Percentiles rank a stretch among this genome's conserved stretches.
Conservation (phyloP, 2,329 filamentous ascomycete genomes). For the Aspergillus thermomutatus region DNA sequence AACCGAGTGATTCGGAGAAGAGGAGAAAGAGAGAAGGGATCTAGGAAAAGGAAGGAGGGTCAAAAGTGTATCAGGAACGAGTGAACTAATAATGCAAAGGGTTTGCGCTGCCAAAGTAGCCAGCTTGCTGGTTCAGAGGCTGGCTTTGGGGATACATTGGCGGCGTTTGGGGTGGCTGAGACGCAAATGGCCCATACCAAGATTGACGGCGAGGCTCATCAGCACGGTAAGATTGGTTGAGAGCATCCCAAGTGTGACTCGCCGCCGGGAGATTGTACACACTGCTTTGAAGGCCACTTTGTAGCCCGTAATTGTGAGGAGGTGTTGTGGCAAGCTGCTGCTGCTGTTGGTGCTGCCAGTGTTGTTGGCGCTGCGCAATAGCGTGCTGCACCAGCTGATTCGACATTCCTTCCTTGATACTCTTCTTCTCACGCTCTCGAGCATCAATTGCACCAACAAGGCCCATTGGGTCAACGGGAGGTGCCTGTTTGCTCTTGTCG, state of each 20-base stretch:
- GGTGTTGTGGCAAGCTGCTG: constrained; percentile 29
- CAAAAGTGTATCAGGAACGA: background rate
- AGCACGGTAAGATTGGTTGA: constrained; percentile 28
- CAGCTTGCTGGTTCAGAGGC: constrained; percentile 23
- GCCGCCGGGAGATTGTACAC: constrained; percentile 36
- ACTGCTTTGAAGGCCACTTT: constrained; percentile 12
- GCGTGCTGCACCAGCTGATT: constrained; percentile 71
- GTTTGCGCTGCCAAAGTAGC: constrained; percentile 22
- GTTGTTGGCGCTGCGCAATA: constrained; percentile 65
- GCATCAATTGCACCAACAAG: constrained; percentile 77
- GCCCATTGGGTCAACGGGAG: constrained; percentile 52
- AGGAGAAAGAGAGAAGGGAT: constrained; percentile 3
- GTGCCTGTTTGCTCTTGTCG: constrained; percentile 50
- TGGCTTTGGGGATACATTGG: constrained; percentile 27
- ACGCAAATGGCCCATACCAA: constrained; percentile 31
- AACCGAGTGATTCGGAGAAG: background rate
- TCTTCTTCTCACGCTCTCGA: constrained; percentile 72
- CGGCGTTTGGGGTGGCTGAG: constrained; percentile 20
- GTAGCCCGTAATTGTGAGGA: constrained; percentile 10
- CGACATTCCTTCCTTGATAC: constrained; percentile 66
- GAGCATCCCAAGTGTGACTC: constrained; percentile 36
- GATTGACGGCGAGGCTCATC: constrained; percentile 33
- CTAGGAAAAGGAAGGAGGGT: background rate
- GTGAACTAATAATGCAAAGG: constrained; percentile 18
- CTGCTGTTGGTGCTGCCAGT: constrained; percentile 41